Base-by-base conservation (phyloP, 352 stramenopile species). In the Globisporangium cylindrosporum region DNA sequence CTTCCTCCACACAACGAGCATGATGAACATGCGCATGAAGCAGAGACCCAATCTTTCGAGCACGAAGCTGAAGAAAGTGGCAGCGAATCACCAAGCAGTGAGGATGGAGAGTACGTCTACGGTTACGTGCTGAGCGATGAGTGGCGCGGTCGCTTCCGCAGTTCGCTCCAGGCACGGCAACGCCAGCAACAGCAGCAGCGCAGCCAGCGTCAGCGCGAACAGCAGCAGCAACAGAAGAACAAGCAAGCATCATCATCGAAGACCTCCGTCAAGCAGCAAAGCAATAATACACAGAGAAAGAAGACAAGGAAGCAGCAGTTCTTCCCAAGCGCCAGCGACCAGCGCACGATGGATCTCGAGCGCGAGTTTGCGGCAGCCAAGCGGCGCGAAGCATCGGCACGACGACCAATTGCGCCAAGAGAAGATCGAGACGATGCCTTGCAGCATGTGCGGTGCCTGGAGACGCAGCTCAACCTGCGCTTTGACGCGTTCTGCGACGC, bases 401-500 rank as follows among this genome's bases (percentile, higher is more conserved):
- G 76, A n/a, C 80, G 75, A 63, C 76, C 71, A 41, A 67, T 53
- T 10, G 70, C 54, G n/a, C 29, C 6, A 27, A 27, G 22, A n/a
- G 55, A 18, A 4, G 15, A 51, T 12, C 18, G 34, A 15, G 10
- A 22, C 27, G 41, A 34, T 57, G 43, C 2, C 59, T 14, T 27
- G 54, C 46, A 65, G 36, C 8, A 55, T 15, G 61, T 73, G 41
- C 72, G 62, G 15, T 60, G 69, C n/a, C 60, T 90, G 51, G 85
- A 93, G 65, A 76, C 81, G n/a, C 71, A 76, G 5, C 68, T 93
- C 7, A 76, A 81, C 60, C 34, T 78, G 59, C 67, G 64, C 24
- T 93, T 93, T 48, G 83, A 91, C 61, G 71, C 76, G 51, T 89
- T 92, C 66, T 93, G 85, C 70, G 83, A 91, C 63, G 63, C 68